These are phyloP conservation scores for Citrus glauca DNA, from an alignment of 345 rosid genomes.

Conservation along the genomic window DNA sequence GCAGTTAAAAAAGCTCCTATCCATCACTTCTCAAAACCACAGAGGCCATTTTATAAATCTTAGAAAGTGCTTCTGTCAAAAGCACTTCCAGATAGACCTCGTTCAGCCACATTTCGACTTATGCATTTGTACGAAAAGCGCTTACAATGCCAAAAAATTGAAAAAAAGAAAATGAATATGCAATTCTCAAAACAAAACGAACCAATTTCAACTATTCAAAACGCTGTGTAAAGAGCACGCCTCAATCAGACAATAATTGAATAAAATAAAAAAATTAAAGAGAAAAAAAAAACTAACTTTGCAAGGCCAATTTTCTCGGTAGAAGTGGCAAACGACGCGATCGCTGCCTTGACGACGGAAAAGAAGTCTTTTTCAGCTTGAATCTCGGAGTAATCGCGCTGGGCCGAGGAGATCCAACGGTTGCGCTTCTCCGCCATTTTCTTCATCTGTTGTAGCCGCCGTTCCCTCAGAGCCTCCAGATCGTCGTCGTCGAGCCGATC, in stretches of 20 bases:
- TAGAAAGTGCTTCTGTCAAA: too few species aligned
- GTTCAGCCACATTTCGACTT: too few species aligned
- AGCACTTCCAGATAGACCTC: too few species aligned
- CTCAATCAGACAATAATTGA: neutral
- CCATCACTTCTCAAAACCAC: too few species aligned
- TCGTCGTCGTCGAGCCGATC: conserved; percentile 87
- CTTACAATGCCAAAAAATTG: too few species aligned
- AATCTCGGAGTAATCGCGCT: conserved; percentile 90
- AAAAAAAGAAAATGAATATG: neutral
- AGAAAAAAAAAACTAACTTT: conserved; percentile 40
- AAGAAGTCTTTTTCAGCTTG: conserved; percentile 84
- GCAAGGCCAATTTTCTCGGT: conserved; percentile 98
- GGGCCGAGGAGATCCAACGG: conserved; percentile 95
- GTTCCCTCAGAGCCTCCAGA: conserved; percentile 75
- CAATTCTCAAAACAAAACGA: neutral
- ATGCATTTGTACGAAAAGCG: too few species aligned
- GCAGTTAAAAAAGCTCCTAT: too few species aligned
- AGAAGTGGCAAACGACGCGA: conserved; percentile 93
- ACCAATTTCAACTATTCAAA: neutral
- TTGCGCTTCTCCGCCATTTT: conserved; percentile 86
- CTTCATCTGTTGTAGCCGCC: conserved; percentile 89
- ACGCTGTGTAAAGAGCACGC: neutral
- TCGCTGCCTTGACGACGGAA: conserved; percentile 85
- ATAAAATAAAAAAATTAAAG: too few species aligned
- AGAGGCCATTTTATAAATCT: too few species aligned